Evolutionary conservation across 305 asterid species (phyloP).

Genomic region (Striga hermonthica): DNA sequence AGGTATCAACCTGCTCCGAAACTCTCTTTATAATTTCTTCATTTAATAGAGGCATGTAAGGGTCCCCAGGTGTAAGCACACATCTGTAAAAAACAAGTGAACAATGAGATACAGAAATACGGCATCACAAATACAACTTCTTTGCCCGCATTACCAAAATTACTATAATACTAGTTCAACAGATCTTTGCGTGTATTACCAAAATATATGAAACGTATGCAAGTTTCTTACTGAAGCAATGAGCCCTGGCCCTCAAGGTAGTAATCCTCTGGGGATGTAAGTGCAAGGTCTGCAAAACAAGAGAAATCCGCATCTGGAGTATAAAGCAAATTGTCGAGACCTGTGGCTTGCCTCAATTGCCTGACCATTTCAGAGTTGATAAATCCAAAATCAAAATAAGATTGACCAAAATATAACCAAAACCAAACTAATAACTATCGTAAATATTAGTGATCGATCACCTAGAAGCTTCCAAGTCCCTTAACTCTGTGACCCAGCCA

Average conservation of each 20-base stretch:
- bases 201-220: conserved; percentile 3
- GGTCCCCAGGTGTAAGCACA: conserved; percentile 97
- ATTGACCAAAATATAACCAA: neutral
- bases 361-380: conserved; percentile 42
- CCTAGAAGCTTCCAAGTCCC: conserved; percentile 89
- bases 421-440: conserved; percentile 23
- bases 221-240: conserved; percentile 80
- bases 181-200: neutral
- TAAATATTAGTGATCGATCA: conserved; percentile 34
- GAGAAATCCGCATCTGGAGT: conserved; percentile 99
- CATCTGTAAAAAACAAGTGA: conserved; percentile 53
- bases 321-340: conserved; percentile 93
- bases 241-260: conserved; percentile 96
- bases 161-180: conserved; percentile 10
- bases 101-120: conserved; percentile 29
- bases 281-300: conserved; percentile 98
- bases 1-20: conserved; percentile 63
- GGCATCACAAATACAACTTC: conserved; percentile 19
- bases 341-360: conserved; percentile 81
- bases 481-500: conserved; percentile 98
- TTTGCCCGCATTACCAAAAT: conserved; percentile 19
- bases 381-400: conserved; percentile 26
- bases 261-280: conserved; percentile 91
- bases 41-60: conserved; percentile 92
- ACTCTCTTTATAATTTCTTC: conserved; percentile 87